phyloP scores from a whole-genome alignment of 371 early-diverging fungal species.

The Mortierella sp. region DNA sequence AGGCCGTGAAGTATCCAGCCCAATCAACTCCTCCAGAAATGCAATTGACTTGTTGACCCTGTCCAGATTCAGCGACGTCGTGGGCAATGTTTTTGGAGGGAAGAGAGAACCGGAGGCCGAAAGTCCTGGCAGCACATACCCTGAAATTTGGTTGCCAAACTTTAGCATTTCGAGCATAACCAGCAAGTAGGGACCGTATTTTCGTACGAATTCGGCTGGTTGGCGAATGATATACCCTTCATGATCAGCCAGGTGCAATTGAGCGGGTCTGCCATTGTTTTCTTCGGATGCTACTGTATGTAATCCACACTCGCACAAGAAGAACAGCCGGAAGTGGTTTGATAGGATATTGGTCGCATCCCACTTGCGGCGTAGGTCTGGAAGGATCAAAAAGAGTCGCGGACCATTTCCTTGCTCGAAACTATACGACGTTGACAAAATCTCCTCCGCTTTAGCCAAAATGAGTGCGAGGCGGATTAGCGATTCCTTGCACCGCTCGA shows the following conservation, averaged over 20 bases:
- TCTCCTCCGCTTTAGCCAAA: slow-evolving; percentile 17
- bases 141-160: slow-evolving; percentile 1
- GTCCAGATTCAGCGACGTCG: slow-evolving; percentile 8
- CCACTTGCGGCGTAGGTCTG: neutral
- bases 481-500: neutral
- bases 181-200: slow-evolving; percentile 13
- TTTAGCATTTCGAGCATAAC: slow-evolving; percentile 18
- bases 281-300: neutral
- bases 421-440: neutral
- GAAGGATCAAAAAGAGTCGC: slow-evolving; percentile 20
- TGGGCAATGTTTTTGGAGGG: neutral
- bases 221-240: slow-evolving; percentile 12
- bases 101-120: slow-evolving; percentile 1
- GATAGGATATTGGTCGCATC: neutral
- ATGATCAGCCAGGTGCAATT: slow-evolving; percentile 11
- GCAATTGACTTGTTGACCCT: slow-evolving; percentile 12
- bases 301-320: slow-evolving; percentile 18
- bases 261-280: neutral
- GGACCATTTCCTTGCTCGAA: slow-evolving; percentile 7
- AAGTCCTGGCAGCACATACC: slow-evolving; percentile 10
- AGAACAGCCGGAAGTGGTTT: slow-evolving; percentile 17
- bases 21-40: neutral
- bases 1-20: slow-evolving; percentile 1
- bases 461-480: slow-evolving; percentile 5
- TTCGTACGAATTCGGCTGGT: neutral